Evolutionary conservation across 495 filamentous ascomycete species (phyloP).

Genomic region (Neurospora tetrasperma): DNA sequence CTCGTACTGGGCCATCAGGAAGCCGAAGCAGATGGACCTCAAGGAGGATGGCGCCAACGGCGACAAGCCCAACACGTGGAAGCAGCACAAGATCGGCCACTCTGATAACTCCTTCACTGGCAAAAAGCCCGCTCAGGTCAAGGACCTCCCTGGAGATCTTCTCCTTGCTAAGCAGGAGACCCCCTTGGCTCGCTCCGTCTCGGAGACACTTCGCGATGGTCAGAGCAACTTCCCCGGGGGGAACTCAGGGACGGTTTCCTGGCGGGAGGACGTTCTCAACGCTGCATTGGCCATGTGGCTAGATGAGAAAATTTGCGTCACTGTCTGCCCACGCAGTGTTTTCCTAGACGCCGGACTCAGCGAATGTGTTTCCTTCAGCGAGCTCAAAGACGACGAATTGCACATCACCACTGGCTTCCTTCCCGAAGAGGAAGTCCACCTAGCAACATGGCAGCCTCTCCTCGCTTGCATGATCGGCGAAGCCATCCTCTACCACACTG

Average conservation of each 20-base stretch:
- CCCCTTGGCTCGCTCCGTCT: neutral
- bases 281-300: conserved; percentile 8
- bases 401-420: conserved; percentile 5
- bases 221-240: neutral
- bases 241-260: neutral
- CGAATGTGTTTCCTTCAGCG: conserved; percentile 5
- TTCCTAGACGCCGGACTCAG: conserved; percentile 7
- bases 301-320: conserved; percentile 2
- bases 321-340: neutral
- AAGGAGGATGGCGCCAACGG: neutral
- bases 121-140: neutral
- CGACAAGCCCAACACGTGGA: neutral
- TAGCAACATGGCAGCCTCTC: conserved; percentile 1
- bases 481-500: conserved; percentile 11
- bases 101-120: neutral
- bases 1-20: conserved; percentile 12
- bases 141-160: neutral
- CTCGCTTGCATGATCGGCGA: conserved; percentile 3
- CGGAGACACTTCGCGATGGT: conserved; percentile 2
- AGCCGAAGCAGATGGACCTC: neutral
- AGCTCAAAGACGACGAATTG: neutral
- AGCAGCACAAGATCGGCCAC: neutral
- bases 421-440: neutral
- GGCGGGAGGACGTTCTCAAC: conserved; percentile 2
- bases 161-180: neutral